Evolutionary conservation across 192 early-diverging fungal species (phyloP).

Genomic region (Coemansia sp.): DNA sequence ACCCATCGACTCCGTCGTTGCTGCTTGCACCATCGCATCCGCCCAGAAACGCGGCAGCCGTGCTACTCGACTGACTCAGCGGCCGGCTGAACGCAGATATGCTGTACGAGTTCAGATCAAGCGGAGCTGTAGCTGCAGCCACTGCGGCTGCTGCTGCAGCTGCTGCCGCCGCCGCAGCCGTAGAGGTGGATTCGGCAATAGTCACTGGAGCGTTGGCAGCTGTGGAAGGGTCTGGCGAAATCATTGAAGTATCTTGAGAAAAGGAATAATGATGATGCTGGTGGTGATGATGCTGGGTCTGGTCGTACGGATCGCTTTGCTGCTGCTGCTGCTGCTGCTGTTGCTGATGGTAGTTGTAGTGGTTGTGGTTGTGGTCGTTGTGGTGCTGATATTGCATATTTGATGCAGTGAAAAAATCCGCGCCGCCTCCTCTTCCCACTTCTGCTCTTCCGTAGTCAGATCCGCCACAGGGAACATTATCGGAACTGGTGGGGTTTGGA

Average conservation of each 20-base stretch:
- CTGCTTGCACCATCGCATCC: constrained; percentile 9
- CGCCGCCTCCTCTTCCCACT: not conserved
- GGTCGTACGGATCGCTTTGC: constrained; percentile 3
- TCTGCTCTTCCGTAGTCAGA: not conserved
- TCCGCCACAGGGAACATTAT: not conserved
- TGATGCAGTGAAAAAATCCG: constrained; percentile 7
- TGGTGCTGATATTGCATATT: constrained; percentile 7
- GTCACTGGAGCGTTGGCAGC: constrained; percentile 6
- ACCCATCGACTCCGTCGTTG: constrained; percentile 9
- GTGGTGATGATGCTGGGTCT: constrained; percentile 6
- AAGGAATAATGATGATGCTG: constrained; percentile 6
- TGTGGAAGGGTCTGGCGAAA: not conserved
- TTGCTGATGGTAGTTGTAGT: not conserved
- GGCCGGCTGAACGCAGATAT: constrained; percentile 53
- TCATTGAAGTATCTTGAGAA: constrained; percentile 8
- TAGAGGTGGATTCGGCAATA: not conserved
- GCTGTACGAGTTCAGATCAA: constrained; percentile 46
- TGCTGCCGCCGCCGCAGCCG: constrained; percentile 9
- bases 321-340: not conserved
- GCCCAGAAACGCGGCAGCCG: constrained; percentile 32
- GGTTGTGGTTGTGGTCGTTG: not conserved
- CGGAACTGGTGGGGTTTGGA: not conserved
- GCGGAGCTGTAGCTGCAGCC: constrained; percentile 5
- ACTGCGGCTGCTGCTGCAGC: constrained; percentile 10
- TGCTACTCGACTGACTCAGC: constrained; percentile 30